Percentiles rank a stretch among this genome's conserved stretches.
These are phyloP conservation scores for Xylaria bambusicola DNA, from an alignment of 495 filamentous ascomycete species.

Conservation along the genomic window DNA sequence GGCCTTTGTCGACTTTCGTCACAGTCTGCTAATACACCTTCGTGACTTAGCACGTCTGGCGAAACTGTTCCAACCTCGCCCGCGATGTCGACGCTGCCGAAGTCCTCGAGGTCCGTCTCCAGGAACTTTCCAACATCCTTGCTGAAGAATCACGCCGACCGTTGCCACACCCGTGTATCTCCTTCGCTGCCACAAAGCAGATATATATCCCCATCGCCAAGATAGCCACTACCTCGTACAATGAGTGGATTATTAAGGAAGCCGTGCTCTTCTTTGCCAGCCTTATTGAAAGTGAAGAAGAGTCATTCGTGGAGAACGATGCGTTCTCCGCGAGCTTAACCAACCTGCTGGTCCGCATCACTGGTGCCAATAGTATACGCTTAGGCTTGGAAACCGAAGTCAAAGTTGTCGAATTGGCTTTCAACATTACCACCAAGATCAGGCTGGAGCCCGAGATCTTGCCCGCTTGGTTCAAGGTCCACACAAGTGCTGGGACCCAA, in stretches of 20 bases:
- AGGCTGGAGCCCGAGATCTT: constrained; percentile 81
- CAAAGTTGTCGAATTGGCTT: constrained; percentile 85
- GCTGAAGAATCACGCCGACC: constrained; percentile 86
- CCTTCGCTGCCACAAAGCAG: constrained; percentile 78
- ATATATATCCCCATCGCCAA: constrained; percentile 85
- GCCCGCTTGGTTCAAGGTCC: constrained; percentile 79
- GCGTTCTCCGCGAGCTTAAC: constrained; percentile 83
- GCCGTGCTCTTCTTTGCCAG: constrained; percentile 84
- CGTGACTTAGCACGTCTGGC: constrained; percentile 72
- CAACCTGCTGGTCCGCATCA: constrained; percentile 70
- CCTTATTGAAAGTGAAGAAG: constrained; percentile 92
- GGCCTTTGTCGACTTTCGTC: too few relatives aligned
- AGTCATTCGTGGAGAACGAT: constrained; percentile 83
- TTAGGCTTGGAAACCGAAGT: constrained; percentile 72
- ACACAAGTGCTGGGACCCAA: constrained; percentile 34
- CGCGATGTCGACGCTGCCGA: constrained; percentile 56
- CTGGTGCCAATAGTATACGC: constrained; percentile 60
- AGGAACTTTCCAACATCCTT: constrained; percentile 74
- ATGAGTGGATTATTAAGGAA: constrained; percentile 77
- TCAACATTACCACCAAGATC: constrained; percentile 94
- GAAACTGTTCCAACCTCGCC: constrained; percentile 58
- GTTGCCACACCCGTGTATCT: constrained; percentile 83
- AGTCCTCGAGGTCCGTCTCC: constrained; percentile 52
- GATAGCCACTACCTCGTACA: constrained; percentile 75
- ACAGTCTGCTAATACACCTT: constrained; percentile 16